Percentiles rank a stretch among this genome's conserved stretches.
phyloP scores from a whole-genome alignment of 75 land plant species.

The Picea sitchensis region DNA sequence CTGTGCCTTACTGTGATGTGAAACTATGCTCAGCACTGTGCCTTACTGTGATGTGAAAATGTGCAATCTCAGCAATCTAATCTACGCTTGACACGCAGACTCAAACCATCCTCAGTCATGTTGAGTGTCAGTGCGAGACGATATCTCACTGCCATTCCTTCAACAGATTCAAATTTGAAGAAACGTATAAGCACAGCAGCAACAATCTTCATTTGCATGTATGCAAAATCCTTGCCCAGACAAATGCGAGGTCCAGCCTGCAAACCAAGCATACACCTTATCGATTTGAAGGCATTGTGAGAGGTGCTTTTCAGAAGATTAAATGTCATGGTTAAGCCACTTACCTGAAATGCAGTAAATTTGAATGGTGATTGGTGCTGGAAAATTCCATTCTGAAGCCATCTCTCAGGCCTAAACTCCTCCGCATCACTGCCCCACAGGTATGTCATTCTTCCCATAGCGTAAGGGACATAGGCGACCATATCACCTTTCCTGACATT shows the following conservation, averaged over 20 bases:
- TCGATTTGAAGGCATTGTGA: background rate
- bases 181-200: constrained; percentile 35
- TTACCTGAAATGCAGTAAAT: constrained; percentile 48
- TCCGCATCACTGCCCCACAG: constrained; percentile 41
- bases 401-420: constrained; percentile 45
- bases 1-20: too few species aligned
- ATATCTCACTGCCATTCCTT: constrained; percentile 16
- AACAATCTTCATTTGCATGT: constrained; percentile 68
- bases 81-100: background rate
- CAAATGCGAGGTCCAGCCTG: constrained; percentile 82
- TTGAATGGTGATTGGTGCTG: constrained; percentile 41
- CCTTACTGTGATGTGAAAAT: background rate
- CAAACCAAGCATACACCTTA: background rate
- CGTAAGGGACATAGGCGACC: constrained; percentile 30
- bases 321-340: background rate
- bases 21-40: background rate
- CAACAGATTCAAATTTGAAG: constrained; percentile 38
- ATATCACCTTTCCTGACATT: constrained; percentile 27
- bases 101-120: constrained; percentile 22
- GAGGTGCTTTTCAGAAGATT: background rate
- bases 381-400: constrained; percentile 39
- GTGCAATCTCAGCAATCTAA: background rate
- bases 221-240: constrained; percentile 72
- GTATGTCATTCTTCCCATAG: constrained; percentile 43
- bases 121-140: constrained; percentile 24